A percentile compares a stretch with the other conserved stretches of the same genome.
Evolutionary conservation across 179 eudicot species (phyloP).

Genomic region (Amaranthus tricolor): DNA sequence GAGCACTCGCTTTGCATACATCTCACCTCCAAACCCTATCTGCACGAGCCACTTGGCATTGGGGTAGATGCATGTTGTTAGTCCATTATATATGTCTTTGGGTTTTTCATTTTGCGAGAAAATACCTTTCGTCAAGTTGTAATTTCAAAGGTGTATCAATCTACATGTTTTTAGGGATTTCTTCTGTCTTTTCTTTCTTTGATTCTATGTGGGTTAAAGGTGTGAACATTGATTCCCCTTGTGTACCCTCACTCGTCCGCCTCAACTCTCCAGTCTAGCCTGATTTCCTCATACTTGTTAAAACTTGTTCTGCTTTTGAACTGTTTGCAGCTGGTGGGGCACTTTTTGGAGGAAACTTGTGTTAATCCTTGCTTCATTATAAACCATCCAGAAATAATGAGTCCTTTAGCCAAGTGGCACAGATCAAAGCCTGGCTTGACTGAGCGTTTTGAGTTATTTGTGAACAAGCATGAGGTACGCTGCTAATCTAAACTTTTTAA

Average conservation of each 20-base stretch:
- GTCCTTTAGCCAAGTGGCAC: constrained; percentile 98
- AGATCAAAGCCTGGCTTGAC: constrained; percentile 85
- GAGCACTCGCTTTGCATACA: no score
- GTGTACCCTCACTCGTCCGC: not conserved
- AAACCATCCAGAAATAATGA: constrained; percentile 98
- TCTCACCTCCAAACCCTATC: no score
- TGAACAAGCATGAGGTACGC: constrained; percentile 91
- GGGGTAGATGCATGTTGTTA: no score
- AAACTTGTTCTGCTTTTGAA: constrained; percentile 8
- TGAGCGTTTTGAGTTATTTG: constrained; percentile 86
- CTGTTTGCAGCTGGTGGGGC: constrained; percentile 83
- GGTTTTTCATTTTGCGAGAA: no score
- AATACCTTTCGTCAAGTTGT: no score
- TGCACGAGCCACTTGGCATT: no score
- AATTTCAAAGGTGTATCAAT: no score
- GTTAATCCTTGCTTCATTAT: constrained; percentile 84
- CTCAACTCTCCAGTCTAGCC: not conserved
- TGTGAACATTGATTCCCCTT: not conserved
- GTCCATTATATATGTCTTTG: no score
- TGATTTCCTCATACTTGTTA: not conserved
- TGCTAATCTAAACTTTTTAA: not conserved
- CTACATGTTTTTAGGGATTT: no score
- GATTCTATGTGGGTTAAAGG: no score
- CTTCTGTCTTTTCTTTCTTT: no score
- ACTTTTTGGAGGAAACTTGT: constrained; percentile 91